A percentile compares a stretch with the other conserved stretches of the same genome.
Evolutionary conservation across 176 grass and related monocot genomes (phyloP).

Genomic region (Zizania latifolia): DNA sequence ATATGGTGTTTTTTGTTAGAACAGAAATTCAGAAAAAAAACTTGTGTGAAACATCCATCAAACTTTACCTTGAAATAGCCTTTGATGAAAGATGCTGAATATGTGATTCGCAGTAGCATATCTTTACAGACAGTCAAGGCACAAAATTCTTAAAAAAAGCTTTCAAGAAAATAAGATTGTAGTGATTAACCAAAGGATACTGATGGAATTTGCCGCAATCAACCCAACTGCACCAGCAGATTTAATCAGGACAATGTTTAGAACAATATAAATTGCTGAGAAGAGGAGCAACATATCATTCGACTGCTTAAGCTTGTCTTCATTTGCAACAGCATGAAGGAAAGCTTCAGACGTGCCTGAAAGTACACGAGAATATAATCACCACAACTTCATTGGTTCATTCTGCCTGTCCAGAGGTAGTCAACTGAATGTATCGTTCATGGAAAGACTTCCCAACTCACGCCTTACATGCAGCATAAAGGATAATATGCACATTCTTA

Average conservation of each 20-base stretch:
- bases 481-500: background rate
- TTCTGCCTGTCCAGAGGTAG: background rate
- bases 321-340: conserved; percentile 88
- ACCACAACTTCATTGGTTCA: background rate
- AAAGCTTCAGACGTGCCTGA: conserved; percentile 94
- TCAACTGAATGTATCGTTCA: background rate
- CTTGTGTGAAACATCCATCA: conserved; percentile 1
- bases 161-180: conserved; percentile 4
- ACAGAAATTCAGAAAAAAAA: background rate
- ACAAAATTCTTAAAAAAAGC: conserved; percentile 14
- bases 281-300: conserved; percentile 82
- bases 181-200: conserved; percentile 65
- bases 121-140: conserved; percentile 62
- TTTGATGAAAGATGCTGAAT: conserved; percentile 81
- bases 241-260: conserved; percentile 75
- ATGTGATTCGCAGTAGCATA: conserved; percentile 76
- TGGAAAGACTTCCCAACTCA: background rate
- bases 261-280: conserved; percentile 75
- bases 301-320: conserved; percentile 80
- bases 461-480: background rate
- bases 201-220: conserved; percentile 85
- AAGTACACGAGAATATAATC: conserved; percentile 15
- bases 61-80: conserved; percentile 76
- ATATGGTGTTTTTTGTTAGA: background rate
- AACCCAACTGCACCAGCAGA: conserved; percentile 76